Evolutionary conservation across 768 basidiomycete genomes (phyloP).

Genomic region (Termitomyces sp.): DNA sequence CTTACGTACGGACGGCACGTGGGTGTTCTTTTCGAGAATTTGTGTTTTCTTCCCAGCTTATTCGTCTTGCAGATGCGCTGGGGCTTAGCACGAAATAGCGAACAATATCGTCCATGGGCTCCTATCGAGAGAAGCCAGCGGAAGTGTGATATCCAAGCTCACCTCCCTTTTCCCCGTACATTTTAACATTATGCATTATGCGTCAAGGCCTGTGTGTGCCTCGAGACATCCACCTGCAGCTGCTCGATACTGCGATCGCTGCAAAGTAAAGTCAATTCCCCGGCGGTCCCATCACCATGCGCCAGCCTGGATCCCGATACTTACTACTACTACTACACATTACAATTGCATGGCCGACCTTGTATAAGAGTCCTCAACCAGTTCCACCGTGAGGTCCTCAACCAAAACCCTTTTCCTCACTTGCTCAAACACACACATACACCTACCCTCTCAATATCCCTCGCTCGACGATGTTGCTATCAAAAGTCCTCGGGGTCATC

Average conservation of each 20-base stretch:
- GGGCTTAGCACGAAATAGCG: too few relatives aligned
- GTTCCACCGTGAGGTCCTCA: background rate
- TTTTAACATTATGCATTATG: constrained; percentile 46
- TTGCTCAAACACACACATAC: background rate
- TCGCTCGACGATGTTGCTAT: constrained; percentile 31
- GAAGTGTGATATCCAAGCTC: too few relatives aligned
- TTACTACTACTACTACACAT: background rate
- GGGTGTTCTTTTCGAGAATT: background rate
- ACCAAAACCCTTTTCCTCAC: background rate
- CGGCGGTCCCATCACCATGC: background rate
- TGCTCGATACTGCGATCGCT: background rate
- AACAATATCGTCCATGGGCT: background rate
- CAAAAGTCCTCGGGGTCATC: constrained; percentile 71
- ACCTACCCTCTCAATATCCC: background rate
- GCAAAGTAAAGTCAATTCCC: background rate
- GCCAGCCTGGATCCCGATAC: background rate
- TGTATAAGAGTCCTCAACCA: background rate
- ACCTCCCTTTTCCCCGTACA: too few relatives aligned
- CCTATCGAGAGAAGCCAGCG: too few relatives aligned
- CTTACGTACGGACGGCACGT: background rate
- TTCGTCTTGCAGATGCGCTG: too few relatives aligned
- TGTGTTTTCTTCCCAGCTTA: too few relatives aligned
- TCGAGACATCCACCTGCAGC: background rate
- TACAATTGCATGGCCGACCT: background rate
- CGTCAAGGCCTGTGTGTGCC: constrained; percentile 40